Percentiles rank a stretch among this genome's conserved stretches.
Evolutionary conservation across 2,329 filamentous ascomycete genomes (phyloP).

Genomic region (Leptographium procerum): DNA sequence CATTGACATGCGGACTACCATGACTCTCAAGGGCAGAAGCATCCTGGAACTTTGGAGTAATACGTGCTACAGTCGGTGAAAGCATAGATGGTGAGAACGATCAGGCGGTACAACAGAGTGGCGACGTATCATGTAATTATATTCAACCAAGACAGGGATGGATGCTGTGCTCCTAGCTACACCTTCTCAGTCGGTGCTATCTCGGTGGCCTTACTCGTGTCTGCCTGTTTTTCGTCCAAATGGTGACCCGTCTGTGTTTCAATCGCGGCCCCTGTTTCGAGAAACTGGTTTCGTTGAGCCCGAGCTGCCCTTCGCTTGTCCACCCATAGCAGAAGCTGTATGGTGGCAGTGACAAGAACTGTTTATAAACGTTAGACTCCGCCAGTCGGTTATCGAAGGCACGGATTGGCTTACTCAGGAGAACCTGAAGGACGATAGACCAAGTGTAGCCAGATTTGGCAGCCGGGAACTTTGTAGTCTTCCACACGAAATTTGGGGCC

Average conservation of each 20-base stretch:
- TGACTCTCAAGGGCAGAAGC: no score
- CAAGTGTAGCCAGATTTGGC: constrained; percentile 25
- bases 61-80: no score
- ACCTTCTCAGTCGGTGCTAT: background rate
- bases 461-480: constrained; percentile 26
- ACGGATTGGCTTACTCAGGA: constrained; percentile 19
- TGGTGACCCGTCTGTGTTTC: background rate
- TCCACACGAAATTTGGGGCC: constrained; percentile 30
- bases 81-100: no score
- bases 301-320: background rate
- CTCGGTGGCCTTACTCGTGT: background rate
- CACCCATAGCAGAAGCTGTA: background rate
- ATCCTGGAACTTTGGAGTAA: no score
- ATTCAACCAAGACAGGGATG: no score
- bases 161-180: no score
- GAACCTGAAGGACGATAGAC: constrained; percentile 21
- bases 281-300: background rate
- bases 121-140: no score
- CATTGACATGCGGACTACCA: no score
- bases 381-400: background rate
- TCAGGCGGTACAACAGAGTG: no score
- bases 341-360: background rate
- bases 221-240: background rate
- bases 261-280: background rate
- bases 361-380: no score